Evolutionary conservation across 345 rosid species (phyloP), one percentile per base, ranked within the genome.

Genomic region (Syzygium grande): DNA sequence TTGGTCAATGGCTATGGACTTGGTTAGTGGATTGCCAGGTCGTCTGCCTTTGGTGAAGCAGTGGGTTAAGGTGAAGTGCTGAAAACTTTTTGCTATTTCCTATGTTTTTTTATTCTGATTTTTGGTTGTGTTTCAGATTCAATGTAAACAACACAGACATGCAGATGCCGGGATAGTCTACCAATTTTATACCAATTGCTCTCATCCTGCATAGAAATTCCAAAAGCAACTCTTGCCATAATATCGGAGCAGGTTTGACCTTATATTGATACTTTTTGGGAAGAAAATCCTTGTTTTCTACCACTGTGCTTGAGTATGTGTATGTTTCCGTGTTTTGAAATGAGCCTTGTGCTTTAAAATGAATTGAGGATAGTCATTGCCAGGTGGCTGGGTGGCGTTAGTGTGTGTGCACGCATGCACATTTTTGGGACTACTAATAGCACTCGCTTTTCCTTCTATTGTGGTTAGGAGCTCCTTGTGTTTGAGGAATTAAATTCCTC

Each of bases 61-160:
- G 79, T 97, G 99, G 99, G 98, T 94, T 89, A 97, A 96, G 99
- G 99, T 96, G 93, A 87, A 87, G 56, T 86, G 79, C 90, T 86
- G 22, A 86, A 21, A 61, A 30, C 53, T 51, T 55, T 68, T 65
- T 85, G 56, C 58, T 86, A 52, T 61, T 43, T 46, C 25, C 54
- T 61, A 84, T 89, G 80, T 34, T 90, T 89, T n/a, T n/a, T 43
- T 89, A 89, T 87, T 86, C 91, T 92, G 63, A 93, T 88, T 90
- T 85, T 86, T 86, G 85, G 84, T 85, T 89, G 51, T 87, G 88
- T 89, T 85, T 88, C 93, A 97, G 99, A 92, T 95, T 77, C 92
- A 91, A 87, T 92, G 93, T 88, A 91, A 91, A 89, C 89, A 89
- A 46, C 90, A 88, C 86, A 88, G 88, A 88, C 90, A 90, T 89